These are phyloP conservation scores for Daldinia concentrica DNA, from an alignment of 495 filamentous ascomycete genomes.

Conservation along the genomic window DNA sequence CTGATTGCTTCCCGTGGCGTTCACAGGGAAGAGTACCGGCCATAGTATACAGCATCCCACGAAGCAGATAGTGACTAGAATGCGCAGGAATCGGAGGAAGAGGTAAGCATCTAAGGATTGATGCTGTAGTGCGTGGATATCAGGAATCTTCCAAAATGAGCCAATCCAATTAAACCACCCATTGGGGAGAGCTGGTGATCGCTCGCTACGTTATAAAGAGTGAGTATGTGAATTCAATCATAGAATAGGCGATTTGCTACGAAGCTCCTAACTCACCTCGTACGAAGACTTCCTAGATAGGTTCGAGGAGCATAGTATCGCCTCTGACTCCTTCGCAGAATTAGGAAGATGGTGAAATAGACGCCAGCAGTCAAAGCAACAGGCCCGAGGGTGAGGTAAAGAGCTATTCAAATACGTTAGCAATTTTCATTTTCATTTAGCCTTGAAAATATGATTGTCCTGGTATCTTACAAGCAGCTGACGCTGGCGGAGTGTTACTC, in stretches of 20 bases:
- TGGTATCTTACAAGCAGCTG: conserved; percentile 35
- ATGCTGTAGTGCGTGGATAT: conserved; percentile 86
- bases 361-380: conserved; percentile 68
- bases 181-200: conserved; percentile 71
- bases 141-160: conserved; percentile 79
- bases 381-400: conserved; percentile 70
- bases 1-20: conserved; percentile 77
- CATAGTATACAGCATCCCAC: conserved; percentile 84
- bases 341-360: conserved; percentile 76
- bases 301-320: conserved; percentile 90
- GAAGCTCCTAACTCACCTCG: conserved; percentile 59
- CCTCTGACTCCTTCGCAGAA: conserved; percentile 75
- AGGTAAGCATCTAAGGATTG: conserved; percentile 91
- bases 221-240: conserved; percentile 13
- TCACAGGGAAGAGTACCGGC: conserved; percentile 87
- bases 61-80: conserved; percentile 75
- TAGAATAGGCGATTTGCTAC: neutral
- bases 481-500: conserved; percentile 18
- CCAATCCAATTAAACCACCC: conserved; percentile 80
- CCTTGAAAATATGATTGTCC: neutral
- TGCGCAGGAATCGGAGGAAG: conserved; percentile 84
- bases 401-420: conserved; percentile 34
- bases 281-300: conserved; percentile 77
- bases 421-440: neutral
- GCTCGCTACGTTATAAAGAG: conserved; percentile 60